Evolutionary conservation across 2,329 filamentous ascomycete genomes (phyloP).

Genomic region (Ciborinia camelliae): DNA sequence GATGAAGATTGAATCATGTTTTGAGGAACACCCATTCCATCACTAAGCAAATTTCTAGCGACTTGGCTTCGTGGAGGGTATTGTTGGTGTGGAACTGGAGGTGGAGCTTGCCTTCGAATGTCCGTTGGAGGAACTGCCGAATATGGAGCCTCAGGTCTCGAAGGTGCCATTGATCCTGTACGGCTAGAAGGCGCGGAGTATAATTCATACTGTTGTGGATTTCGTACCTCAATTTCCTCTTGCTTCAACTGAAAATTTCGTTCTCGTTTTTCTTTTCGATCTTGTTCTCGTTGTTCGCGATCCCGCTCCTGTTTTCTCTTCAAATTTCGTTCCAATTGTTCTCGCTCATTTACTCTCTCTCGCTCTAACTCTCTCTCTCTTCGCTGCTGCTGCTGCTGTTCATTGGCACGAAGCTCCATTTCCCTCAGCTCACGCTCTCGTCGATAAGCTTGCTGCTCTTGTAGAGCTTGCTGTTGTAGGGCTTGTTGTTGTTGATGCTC

Average conservation of each 20-base stretch:
- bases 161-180: constrained; percentile 25
- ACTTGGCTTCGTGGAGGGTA: constrained; percentile 28
- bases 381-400: constrained; percentile 3
- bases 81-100: constrained; percentile 27
- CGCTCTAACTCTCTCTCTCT: constrained; percentile 5
- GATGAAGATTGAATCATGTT: constrained; percentile 32
- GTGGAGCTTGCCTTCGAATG: constrained; percentile 26
- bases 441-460: neutral
- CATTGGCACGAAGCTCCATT: constrained; percentile 6
- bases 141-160: constrained; percentile 29
- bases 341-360: neutral
- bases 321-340: constrained; percentile 5
- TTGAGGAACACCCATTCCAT: constrained; percentile 25
- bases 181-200: constrained; percentile 31
- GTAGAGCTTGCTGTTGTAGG: constrained; percentile 15
- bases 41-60: constrained; percentile 30
- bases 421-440: neutral
- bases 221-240: constrained; percentile 34
- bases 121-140: constrained; percentile 9
- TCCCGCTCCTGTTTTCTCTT: constrained; percentile 22
- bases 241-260: constrained; percentile 35
- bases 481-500: constrained; percentile 12
- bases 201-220: constrained; percentile 38
- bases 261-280: constrained; percentile 25
- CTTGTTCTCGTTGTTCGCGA: constrained; percentile 17